phyloP scores from a whole-genome alignment of 208 protist species.

The Leishmania arabica region DNA sequence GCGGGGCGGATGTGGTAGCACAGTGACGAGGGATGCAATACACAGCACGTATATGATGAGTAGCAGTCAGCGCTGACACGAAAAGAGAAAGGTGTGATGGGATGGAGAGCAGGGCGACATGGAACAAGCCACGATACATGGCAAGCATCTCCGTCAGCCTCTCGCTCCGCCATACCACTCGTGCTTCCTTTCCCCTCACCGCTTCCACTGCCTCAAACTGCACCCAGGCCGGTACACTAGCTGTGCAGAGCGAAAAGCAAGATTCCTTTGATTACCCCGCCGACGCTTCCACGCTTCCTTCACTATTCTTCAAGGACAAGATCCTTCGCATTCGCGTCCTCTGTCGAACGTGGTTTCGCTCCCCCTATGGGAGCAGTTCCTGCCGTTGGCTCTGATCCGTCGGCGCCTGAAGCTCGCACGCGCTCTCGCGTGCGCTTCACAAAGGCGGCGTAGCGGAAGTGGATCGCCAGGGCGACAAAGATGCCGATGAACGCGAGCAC shows the following conservation, averaged over 20 bases:
- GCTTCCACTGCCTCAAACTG: not conserved
- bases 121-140: not conserved
- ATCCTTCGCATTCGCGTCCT: not conserved
- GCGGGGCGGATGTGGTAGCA: not conserved
- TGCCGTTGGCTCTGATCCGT: not conserved
- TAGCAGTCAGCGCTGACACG: not conserved
- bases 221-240: not conserved
- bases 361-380: not conserved
- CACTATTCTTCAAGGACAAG: not conserved
- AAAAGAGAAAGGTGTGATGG: not conserved
- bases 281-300: not conserved
- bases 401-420: not conserved
- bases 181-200: not conserved
- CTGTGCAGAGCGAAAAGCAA: not conserved
- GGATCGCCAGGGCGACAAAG: constrained; percentile 40
- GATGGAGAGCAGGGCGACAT: not conserved
- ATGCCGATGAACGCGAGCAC: constrained; percentile 36
- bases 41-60: not conserved
- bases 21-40: not conserved
- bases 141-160: not conserved
- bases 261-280: not conserved
- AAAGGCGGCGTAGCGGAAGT: constrained; percentile 65
- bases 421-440: constrained; percentile 28
- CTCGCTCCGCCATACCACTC: not conserved
- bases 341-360: not conserved